These are phyloP conservation scores for Aspergillus affinis DNA, from an alignment of 495 filamentous ascomycete genomes.

Conservation along the genomic window DNA sequence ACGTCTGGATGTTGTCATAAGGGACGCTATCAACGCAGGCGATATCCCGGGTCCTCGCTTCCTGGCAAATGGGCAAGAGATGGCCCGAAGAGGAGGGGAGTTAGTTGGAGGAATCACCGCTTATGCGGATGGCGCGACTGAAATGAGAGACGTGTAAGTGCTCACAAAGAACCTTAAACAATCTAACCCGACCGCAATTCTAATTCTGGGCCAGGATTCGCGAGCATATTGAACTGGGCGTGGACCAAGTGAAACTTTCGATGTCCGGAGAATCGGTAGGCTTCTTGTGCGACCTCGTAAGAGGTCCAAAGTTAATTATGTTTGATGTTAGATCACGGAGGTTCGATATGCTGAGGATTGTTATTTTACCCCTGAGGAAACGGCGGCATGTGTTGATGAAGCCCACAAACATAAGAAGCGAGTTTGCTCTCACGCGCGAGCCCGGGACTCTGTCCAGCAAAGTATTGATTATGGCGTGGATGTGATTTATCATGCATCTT, in stretches of 20 bases:
- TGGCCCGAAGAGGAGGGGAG: constrained; percentile 44
- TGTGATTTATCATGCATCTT: constrained; percentile 54
- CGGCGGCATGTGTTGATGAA: constrained; percentile 51
- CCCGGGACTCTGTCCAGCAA: constrained; percentile 48
- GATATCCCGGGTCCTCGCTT: constrained; percentile 52
- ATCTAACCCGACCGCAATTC: too few species aligned
- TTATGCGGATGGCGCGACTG: constrained; percentile 45
- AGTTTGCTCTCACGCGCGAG: constrained; percentile 51
- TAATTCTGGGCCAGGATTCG: constrained; percentile 23
- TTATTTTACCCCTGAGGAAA: constrained; percentile 50
- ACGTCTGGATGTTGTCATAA: constrained; percentile 49
- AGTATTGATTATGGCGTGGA: constrained; percentile 49
- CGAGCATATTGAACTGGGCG: constrained; percentile 43
- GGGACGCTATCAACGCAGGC: constrained; percentile 55
- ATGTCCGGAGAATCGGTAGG: constrained; percentile 41
- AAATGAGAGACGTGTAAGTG: constrained; percentile 39
- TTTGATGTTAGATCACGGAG: constrained; percentile 25
- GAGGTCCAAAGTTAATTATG: too few species aligned
- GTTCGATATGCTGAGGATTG: constrained; percentile 46
- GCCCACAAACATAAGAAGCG: constrained; percentile 43
- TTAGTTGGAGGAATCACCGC: constrained; percentile 48
- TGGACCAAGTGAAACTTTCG: constrained; percentile 53
- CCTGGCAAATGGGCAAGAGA: constrained; percentile 51
- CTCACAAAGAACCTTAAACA: too few species aligned
- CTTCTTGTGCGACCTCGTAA: too few species aligned